Base-by-base conservation (phyloP, 2,329 filamentous ascomycete genomes). In the Trematosphaeria pertusa region DNA sequence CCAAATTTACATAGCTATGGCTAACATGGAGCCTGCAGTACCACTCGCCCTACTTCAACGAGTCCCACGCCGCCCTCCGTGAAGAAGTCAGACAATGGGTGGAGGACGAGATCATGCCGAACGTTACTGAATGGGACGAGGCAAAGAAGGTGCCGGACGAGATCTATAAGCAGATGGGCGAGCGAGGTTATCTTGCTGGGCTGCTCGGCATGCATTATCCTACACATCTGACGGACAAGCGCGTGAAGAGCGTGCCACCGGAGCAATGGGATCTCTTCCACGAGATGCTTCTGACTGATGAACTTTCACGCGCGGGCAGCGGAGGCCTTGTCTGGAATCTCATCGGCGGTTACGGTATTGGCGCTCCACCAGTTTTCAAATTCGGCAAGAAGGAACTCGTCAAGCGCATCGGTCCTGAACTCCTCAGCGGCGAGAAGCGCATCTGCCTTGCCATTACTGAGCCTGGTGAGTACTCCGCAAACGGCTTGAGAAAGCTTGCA, bases 201-300 rank as follows among this genome's bases (percentile, higher is more conserved):
- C 80, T 97, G 48, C 80, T 99, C 55, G 94, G 93, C 56, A 82
- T 90, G 52, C 81, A 88, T 67, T 97, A 89, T 76, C 91, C 90
- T 11, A 83, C 81, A 49, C 77, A 96, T 59, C 87, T 93, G 67
- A 86, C 85, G 17, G 78, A 86, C 32, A 83, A 87, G 67, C 78
- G 81, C 5, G 83, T 97, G 62, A 84, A 88, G 75, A 87, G 85
- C 37, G 94, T 99, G 10, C 74, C 87, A 0, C 79, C 89, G 0
- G 91, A 97, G 76, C 87, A 94, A 71, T 99, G 93, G 93, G 94
- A 99, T 77, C 84, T 96, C 34, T 99, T 97, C 86, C 94, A 99
- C 76, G 94, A 99, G 81, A 83, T 97, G 84, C 81, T 97, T 34
- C 71, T 99, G 49, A 97, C 93, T 1, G 94, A 99, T 62, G 94